Evolutionary conservation across 108 stramenopile species (phyloP), one percentile per base, ranked within the genome.

Genomic region (Discostella pseudostelligera): DNA sequence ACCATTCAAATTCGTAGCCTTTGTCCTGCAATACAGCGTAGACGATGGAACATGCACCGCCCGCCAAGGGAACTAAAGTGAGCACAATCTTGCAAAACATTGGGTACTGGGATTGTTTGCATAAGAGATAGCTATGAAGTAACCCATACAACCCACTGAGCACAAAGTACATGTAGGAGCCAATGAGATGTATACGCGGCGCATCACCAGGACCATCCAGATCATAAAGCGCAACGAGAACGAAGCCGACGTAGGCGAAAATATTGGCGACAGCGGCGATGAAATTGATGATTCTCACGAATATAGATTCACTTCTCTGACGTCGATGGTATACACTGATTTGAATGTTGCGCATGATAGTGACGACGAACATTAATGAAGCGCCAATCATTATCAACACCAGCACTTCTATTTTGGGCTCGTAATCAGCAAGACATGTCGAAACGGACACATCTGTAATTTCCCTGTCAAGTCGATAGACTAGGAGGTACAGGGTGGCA

Each of bases 81-180:
- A 76, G 53, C 0, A 68, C 10, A 1, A 76, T 68, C 47, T 68
- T 76, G 61, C 29, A 16, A 29, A 56, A 40, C 36, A 62, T 46
- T n/a, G 74, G 60, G 19, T 76, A 76, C 9, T 76, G 74, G 20
- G 32, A 35, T 44, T 76, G 74, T 45, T 76, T 76, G 50, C 67
- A 68, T 5, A 76, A 25, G 44, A 76, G 43, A 37, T 47, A 62
- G 26, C 35, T 63, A 51, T 76, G 74, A 16, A 68, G 43, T 4
- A 76, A 12, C 9, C 62, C 43, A 37, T 76, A 76, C 29, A 76
- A 42, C 5, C 60, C 66, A 48, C 51, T 58, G 11, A 76, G 56
- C 1, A 44, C 62, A 50, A 76, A 76, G 55, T 68, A 76, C 61
- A 62, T 44, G 19, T 39, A 46, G 39, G 67, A 60, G 20, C 74